Evolutionary conservation across 2,329 filamentous ascomycete species (phyloP), one percentile per base, ranked within the genome.

Genomic region (Fusarium goolgardi): DNA sequence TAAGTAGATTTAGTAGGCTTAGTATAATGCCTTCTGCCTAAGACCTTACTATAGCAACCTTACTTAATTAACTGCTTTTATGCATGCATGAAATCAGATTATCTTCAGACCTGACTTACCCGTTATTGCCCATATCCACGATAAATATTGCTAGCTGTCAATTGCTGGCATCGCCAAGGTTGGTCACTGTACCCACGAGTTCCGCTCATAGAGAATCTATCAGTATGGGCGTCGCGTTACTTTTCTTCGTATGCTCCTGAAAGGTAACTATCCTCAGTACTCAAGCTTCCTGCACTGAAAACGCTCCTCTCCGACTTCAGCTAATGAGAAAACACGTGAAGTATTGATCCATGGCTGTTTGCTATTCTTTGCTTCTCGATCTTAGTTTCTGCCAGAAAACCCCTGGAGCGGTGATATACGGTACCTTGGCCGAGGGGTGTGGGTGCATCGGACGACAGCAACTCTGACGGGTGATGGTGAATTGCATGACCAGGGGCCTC

Each of bases 351-450:
- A 67, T 59, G 46, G 31, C 20, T 37, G 50, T 56, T 50, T 39
- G 47, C 23, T 56, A 54, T 47, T 37, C 21, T 35, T 45, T 34
- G 41, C 29, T 55, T 34, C 52, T 54, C 39, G 21, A 62, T 35
- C 34, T 49, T 49, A 49, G 37, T 53, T 47, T 55, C 37, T 40
- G 35, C 34, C 32, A 43, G 27, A 23, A 55, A 60, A 61, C 67
- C 63, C 65, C 65, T 63, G 52, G 53, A 69, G 64, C 69, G 69
- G 69, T 71, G 68, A 70, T 73, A 65, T 65, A 63, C 68, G 63
- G 68, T 63, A 71, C 55, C 59, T 53, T 58, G 70, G 20, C 68
- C 70, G 59, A 65, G 52, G 47, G 69, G 70, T 55, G 70, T 70
- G 63, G 52, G 52, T 59, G 63, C 66, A 70, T 70, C 34, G 68